Evolutionary conservation across 305 asterid species (phyloP).

Genomic region (Andrographis paniculata): DNA sequence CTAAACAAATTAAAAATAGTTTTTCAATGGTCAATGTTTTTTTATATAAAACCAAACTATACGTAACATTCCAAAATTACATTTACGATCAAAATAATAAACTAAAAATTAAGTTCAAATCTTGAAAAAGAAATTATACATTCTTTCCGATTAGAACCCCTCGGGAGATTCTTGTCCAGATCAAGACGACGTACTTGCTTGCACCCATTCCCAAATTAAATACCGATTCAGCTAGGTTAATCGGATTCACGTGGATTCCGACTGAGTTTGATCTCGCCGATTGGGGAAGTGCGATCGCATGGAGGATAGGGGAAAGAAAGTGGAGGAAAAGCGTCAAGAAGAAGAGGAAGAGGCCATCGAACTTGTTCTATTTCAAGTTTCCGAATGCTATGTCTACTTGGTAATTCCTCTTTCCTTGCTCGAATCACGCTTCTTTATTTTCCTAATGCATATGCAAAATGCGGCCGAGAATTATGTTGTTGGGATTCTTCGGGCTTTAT

Average conservation of each 20-base stretch:
- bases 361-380: slow-evolving; percentile 47
- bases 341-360: slow-evolving; percentile 36
- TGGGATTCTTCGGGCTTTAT: no score
- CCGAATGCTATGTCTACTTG: slow-evolving; percentile 58
- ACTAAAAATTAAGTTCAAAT: no score
- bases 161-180: neutral
- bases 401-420: slow-evolving; percentile 16
- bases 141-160: no score
- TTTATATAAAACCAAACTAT: no score
- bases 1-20: no score
- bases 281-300: slow-evolving; percentile 8
- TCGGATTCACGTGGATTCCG: neutral
- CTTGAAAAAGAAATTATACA: no score
- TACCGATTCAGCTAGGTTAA: neutral
- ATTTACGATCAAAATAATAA: no score
- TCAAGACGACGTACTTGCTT: neutral
- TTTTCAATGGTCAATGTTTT: no score
- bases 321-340: slow-evolving; percentile 18
- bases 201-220: neutral
- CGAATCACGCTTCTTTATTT: neutral
- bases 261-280: neutral
- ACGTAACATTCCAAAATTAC: no score
- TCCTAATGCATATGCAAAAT: neutral
- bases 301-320: slow-evolving; percentile 40
- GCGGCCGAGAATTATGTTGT: neutral